Evolutionary conservation across 2,329 filamentous ascomycete genomes (phyloP).

Genomic region (Ascochyta koolunga): DNA sequence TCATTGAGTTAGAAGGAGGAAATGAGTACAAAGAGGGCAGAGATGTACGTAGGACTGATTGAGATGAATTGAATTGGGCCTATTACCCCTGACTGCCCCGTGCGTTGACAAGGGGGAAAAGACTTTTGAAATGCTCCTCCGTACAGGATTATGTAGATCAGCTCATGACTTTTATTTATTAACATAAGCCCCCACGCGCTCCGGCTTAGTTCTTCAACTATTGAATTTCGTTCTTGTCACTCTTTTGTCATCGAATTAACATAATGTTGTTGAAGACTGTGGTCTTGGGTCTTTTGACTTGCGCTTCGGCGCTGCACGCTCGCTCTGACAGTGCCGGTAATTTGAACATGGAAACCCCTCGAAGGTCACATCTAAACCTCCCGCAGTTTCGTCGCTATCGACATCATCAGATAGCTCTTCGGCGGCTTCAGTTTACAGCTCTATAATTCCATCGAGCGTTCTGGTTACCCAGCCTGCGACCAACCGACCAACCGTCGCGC

Average conservation of each 20-base stretch:
- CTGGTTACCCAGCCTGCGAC: conserved; percentile 2
- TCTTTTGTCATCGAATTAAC: conserved; percentile 12
- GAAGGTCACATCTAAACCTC: no score
- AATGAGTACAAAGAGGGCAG: no score
- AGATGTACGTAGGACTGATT: no score
- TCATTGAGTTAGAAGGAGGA: no score
- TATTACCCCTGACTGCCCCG: no score
- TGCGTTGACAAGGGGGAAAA: no score
- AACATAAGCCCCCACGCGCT: conserved; percentile 1
- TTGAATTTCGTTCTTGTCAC: conserved; percentile 10
- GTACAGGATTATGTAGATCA: conserved; percentile 5
- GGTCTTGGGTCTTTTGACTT: conserved; percentile 18
- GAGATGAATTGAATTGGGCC: no score
- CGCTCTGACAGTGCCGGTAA: conserved; percentile 10
- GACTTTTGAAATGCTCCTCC: no score
- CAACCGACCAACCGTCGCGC: conserved; percentile 15
- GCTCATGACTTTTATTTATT: conserved; percentile 8
- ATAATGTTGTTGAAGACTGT: conserved; percentile 18
- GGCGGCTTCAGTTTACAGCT: neutral
- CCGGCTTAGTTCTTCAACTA: neutral
- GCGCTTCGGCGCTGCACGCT: conserved; percentile 24
- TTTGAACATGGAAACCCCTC: neutral
- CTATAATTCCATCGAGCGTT: neutral
- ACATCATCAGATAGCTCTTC: neutral
- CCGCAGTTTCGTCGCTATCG: neutral